These are phyloP conservation scores for Stagonosporopsis vannaccii DNA, from an alignment of 2,329 filamentous ascomycete species.

Conservation along the genomic window DNA sequence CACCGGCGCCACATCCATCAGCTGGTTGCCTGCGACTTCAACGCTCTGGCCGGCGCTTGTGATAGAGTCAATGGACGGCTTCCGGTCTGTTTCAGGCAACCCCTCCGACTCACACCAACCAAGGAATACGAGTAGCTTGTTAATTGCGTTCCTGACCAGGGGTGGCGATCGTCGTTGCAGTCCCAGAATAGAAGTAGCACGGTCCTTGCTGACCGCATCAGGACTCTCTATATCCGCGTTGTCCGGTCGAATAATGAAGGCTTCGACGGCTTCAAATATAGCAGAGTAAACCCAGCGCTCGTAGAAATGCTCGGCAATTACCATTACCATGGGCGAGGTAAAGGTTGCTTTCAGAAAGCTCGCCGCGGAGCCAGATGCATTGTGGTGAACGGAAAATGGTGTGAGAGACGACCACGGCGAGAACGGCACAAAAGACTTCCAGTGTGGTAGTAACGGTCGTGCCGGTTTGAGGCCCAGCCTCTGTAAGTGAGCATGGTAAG, in stretches of 20 bases:
- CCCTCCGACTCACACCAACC: conserved; percentile 34
- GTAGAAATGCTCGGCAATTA: conserved; percentile 35
- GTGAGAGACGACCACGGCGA: conserved; percentile 36
- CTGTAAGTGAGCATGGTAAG: conserved; percentile 42
- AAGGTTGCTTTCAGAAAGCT: conserved; percentile 26
- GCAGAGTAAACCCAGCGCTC: conserved; percentile 38
- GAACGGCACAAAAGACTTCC: conserved; percentile 39
- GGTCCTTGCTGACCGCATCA: conserved; percentile 31
- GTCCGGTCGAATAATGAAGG: conserved; percentile 37
- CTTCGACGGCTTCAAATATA: conserved; percentile 41
- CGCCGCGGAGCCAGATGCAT: conserved; percentile 23
- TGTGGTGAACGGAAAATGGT: conserved; percentile 29
- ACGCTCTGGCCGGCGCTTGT: conserved; percentile 20
- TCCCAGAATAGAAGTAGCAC: conserved; percentile 32
- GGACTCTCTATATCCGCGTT: conserved; percentile 39
- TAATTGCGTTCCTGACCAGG: conserved; percentile 30
- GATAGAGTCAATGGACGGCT: not conserved
- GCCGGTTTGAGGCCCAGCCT: conserved; percentile 40
- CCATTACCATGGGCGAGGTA: conserved; percentile 38
- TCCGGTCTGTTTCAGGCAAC: not conserved
- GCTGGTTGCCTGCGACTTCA: conserved; percentile 27
- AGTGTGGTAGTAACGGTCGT: conserved; percentile 36
- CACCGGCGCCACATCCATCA: conserved; percentile 35
- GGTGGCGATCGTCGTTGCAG: conserved; percentile 32
- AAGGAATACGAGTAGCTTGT: conserved; percentile 31